Conservation (phyloP, 192 early-diverging fungal species). For the Kickxella alabastrina region DNA sequence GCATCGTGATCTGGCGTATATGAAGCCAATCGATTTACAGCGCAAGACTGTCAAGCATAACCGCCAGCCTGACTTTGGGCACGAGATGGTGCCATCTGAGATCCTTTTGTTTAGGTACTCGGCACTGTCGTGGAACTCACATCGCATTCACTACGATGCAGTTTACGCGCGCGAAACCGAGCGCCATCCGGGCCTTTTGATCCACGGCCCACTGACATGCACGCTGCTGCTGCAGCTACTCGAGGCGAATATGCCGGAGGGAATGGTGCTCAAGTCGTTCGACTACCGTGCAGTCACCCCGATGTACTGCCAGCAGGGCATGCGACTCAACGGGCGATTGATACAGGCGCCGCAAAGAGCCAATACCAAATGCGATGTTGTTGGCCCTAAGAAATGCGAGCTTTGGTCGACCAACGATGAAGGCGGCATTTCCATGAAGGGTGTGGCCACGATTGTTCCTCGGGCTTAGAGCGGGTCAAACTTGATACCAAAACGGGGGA, state of each 20-base stretch:
- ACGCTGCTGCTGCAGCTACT: conserved; percentile 70
- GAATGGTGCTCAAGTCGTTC: conserved; percentile 55
- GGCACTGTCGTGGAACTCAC: conserved; percentile 85
- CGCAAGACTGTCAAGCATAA: conserved; percentile 43
- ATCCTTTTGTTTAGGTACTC: conserved; percentile 83
- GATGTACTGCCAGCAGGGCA: conserved; percentile 55
- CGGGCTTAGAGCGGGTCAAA: background rate
- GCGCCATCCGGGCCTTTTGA: conserved; percentile 64
- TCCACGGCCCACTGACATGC: conserved; percentile 77
- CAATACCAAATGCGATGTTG: conserved; percentile 13
- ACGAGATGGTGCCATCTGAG: conserved; percentile 57
- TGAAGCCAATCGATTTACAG: conserved; percentile 25
- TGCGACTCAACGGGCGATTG: conserved; percentile 55
- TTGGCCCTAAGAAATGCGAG: conserved; percentile 52
- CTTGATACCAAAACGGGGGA: no score
- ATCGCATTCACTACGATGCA: conserved; percentile 85
- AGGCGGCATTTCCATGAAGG: conserved; percentile 71
- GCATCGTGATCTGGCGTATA: conserved; percentile 66
- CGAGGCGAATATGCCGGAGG: conserved; percentile 45
- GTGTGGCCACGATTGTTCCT: conserved; percentile 50
- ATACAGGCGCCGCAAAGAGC: conserved; percentile 4
- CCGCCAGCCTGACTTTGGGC: conserved; percentile 59
- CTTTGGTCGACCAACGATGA: conserved; percentile 67
- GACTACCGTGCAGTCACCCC: conserved; percentile 69
- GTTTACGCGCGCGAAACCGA: conserved; percentile 65